Percentiles rank a stretch among this genome's conserved stretches.
These are phyloP conservation scores for Rhodotorula sp. DNA, from an alignment of 1,284 basidiomycete genomes.

Conservation along the genomic window DNA sequence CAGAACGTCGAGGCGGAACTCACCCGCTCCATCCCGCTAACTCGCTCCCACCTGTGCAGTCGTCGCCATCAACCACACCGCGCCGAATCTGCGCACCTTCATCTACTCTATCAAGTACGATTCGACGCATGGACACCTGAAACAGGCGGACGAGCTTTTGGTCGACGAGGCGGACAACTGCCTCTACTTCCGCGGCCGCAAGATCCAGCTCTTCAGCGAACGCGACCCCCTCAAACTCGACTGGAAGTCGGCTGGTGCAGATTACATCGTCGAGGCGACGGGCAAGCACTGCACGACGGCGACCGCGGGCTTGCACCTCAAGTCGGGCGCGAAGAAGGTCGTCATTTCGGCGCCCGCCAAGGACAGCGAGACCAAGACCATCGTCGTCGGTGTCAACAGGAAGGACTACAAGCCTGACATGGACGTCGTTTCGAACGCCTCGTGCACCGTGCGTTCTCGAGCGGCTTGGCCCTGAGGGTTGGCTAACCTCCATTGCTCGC, in stretches of 20 bases:
- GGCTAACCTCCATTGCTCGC: neutral
- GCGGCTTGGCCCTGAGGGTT: too few species aligned
- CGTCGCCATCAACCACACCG: slow-evolving; percentile 53
- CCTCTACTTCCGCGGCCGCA: slow-evolving; percentile 47
- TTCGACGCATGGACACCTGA: slow-evolving; percentile 50
- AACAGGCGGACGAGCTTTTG: slow-evolving; percentile 43
- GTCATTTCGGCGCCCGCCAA: slow-evolving; percentile 51
- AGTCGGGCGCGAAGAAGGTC: slow-evolving; percentile 50
- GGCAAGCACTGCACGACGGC: slow-evolving; percentile 28
- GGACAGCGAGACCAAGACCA: slow-evolving; percentile 34
- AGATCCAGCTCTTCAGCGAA: slow-evolving; percentile 50
- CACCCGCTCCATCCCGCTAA: slow-evolving; percentile 29
- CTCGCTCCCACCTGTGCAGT: slow-evolving; percentile 44
- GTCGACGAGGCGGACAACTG: slow-evolving; percentile 45
- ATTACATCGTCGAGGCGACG: slow-evolving; percentile 46
- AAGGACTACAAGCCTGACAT: slow-evolving; percentile 45
- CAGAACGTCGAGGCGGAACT: neutral
- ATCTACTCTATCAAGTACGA: slow-evolving; percentile 44
- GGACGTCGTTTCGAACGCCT: slow-evolving; percentile 50
- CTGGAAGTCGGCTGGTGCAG: slow-evolving; percentile 49
- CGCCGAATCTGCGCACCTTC: slow-evolving; percentile 47
- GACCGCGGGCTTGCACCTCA: slow-evolving; percentile 48
- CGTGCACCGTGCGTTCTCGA: slow-evolving; percentile 47
- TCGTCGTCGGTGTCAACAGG: slow-evolving; percentile 52
- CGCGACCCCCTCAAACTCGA: slow-evolving; percentile 49